Conservation (phyloP, 352 stramenopile genomes). For the Pythium brassicae region DNA sequence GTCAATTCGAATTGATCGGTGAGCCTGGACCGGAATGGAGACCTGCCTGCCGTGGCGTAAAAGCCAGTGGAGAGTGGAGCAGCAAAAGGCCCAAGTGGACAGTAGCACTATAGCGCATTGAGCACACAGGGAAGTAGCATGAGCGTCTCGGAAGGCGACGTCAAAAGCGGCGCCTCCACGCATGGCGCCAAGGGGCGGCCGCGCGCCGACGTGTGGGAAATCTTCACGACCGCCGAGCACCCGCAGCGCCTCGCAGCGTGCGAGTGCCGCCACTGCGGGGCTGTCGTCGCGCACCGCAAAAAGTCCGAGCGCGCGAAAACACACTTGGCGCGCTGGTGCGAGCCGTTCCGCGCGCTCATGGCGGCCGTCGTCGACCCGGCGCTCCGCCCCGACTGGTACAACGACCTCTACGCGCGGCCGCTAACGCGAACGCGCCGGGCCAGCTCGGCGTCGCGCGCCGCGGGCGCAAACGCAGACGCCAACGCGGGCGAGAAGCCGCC, state of each 20-base stretch:
- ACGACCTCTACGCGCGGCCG: background rate
- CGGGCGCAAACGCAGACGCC: background rate
- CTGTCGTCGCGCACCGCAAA: slow-evolving; percentile 42
- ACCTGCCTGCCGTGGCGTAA: too few relatives aligned
- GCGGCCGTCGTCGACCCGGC: slow-evolving; percentile 18
- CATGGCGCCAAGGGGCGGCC: slow-evolving; percentile 40
- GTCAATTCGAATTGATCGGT: too few relatives aligned
- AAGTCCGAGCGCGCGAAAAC: slow-evolving; percentile 58
- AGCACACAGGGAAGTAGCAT: too few relatives aligned
- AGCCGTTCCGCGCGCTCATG: slow-evolving; percentile 38
- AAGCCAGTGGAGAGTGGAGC: too few relatives aligned
- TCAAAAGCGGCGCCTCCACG: too few relatives aligned
- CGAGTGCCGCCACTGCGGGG: slow-evolving; percentile 47
- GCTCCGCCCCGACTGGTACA: slow-evolving; percentile 43
- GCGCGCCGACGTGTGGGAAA: slow-evolving; percentile 43
- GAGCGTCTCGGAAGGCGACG: too few relatives aligned
- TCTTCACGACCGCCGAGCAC: slow-evolving; percentile 40
- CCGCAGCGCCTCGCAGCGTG: slow-evolving; percentile 41
- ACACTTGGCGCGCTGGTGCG: slow-evolving; percentile 50
- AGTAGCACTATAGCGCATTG: too few relatives aligned
- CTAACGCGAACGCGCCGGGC: background rate
- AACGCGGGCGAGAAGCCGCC: background rate
- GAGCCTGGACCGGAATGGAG: too few relatives aligned
- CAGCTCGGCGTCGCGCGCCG: background rate
- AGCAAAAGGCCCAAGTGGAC: too few relatives aligned